Percentiles rank a stretch among this genome's conserved stretches.
These are phyloP conservation scores for Puccinia hordei DNA, from an alignment of 1,284 basidiomycete species.

Conservation along the genomic window DNA sequence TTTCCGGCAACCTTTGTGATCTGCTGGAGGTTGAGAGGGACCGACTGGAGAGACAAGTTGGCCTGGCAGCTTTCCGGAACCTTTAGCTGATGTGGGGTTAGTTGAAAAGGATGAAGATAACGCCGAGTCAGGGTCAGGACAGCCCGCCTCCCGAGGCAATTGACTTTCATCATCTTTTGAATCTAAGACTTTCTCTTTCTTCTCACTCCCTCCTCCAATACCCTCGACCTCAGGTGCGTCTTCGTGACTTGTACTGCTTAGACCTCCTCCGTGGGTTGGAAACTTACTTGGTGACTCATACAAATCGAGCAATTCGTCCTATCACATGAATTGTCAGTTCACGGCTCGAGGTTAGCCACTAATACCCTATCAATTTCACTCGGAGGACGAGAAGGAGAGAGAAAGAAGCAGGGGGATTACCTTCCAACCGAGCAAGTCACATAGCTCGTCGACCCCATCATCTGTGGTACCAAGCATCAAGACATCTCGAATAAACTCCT, in stretches of 20 bases:
- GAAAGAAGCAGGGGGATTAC: conserved; percentile 26
- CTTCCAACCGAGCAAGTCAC: conserved; percentile 59
- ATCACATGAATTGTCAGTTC: conserved; percentile 55
- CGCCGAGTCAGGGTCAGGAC: not conserved
- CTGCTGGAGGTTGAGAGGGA: not conserved
- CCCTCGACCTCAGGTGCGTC: not conserved
- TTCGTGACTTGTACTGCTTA: not conserved
- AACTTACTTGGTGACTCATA: conserved; percentile 26
- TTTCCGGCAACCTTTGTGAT: not conserved
- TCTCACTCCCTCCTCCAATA: not conserved
- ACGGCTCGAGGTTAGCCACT: conserved; percentile 53
- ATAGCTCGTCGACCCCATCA: conserved; percentile 57
- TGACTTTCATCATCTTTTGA: not conserved
- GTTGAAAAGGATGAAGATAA: not conserved
- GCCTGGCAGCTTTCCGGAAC: not conserved
- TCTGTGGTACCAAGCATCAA: conserved; percentile 61
- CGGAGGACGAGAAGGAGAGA: not conserved
- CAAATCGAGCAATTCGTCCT: conserved; percentile 56
- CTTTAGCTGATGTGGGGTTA: not conserved
- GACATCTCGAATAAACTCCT: conserved; percentile 56
- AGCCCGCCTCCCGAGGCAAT: not conserved
- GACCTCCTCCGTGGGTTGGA: conserved; percentile 59
- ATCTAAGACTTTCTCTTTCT: not conserved
- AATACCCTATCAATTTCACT: not conserved
- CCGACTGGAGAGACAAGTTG: not conserved